Conservation (phyloP, 108 stramenopile species). For the Pseudonitzschia delicatissima region DNA sequence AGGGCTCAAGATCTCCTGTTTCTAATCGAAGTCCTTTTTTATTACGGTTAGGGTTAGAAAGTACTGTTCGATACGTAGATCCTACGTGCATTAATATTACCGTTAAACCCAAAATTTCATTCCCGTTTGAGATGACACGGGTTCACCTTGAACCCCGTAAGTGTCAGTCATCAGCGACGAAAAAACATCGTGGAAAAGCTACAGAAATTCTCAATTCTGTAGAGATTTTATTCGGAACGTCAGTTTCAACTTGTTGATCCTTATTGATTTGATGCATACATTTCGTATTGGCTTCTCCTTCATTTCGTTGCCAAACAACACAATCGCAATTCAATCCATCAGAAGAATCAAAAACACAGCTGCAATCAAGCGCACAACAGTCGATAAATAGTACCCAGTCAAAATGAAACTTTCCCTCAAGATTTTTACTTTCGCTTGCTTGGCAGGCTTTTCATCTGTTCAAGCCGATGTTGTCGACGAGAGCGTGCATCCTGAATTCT, state of each 20-base stretch:
- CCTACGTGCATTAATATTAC: too few relatives aligned
- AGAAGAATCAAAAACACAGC: background rate
- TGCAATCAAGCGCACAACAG: background rate
- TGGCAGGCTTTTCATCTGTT: background rate
- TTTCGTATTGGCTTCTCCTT: background rate
- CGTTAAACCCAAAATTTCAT: too few relatives aligned
- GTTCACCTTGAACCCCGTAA: too few relatives aligned
- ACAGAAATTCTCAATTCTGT: background rate
- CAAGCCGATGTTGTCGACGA: conserved; percentile 6
- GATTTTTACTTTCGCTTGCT: background rate
- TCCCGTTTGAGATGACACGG: too few relatives aligned
- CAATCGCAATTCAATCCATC: background rate
- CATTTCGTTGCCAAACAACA: background rate
- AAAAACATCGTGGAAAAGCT: background rate
- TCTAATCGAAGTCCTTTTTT: too few relatives aligned
- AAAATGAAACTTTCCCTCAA: conserved; percentile 10
- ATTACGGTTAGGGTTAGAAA: too few relatives aligned
- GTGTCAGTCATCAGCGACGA: too few relatives aligned
- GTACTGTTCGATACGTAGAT: too few relatives aligned
- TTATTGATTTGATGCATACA: too few relatives aligned
- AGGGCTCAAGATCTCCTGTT: too few relatives aligned
- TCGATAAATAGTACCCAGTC: too few relatives aligned
- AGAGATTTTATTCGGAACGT: background rate
- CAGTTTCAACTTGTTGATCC: too few relatives aligned
- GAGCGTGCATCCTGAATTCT: conserved; percentile 4